phyloP scores from a whole-genome alignment of 2,329 filamentous ascomycete species.

The Penicillium sp. region DNA sequence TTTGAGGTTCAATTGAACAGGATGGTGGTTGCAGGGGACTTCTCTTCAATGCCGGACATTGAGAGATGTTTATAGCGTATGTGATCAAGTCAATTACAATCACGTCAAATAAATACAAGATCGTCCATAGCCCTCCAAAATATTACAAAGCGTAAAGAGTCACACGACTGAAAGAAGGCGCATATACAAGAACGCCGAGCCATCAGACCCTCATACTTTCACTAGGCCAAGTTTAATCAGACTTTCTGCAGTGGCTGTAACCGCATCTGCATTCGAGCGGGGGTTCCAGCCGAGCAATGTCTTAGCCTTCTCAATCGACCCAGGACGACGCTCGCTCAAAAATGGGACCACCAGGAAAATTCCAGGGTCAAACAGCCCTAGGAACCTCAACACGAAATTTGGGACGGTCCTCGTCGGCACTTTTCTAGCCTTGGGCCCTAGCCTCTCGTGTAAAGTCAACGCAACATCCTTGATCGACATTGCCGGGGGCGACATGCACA shows the following conservation, averaged over 20 bases:
- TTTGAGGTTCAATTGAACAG: not conserved
- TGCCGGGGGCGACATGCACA: constrained; percentile 7
- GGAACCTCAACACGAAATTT: constrained; percentile 2
- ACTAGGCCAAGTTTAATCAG: constrained; percentile 1
- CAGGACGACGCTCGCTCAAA: constrained; percentile 4
- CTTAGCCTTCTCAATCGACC: constrained; percentile 11
- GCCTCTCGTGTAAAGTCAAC: constrained; percentile 1
- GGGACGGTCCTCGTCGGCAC: constrained; percentile 9
- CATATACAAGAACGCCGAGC: not conserved
- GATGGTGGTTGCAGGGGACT: not conserved
- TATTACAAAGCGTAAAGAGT: not conserved
- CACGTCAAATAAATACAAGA: not conserved
- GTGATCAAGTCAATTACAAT: not conserved
- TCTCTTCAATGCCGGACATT: too few relatives aligned
- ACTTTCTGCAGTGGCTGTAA: constrained; percentile 12
- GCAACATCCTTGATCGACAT: constrained; percentile 9
- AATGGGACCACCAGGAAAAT: constrained; percentile 7
- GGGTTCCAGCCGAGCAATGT: constrained; percentile 11
- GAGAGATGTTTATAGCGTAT: not conserved
- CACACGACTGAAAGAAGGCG: not conserved
- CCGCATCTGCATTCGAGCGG: constrained; percentile 6
- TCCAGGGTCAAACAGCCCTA: constrained; percentile 7
- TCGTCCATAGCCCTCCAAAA: not conserved
- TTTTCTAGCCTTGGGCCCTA: constrained; percentile 6
- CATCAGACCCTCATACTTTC: not conserved